phyloP scores from a whole-genome alignment of 805 yeast genomes.

The Groenewaldozyma tartarivorans region DNA sequence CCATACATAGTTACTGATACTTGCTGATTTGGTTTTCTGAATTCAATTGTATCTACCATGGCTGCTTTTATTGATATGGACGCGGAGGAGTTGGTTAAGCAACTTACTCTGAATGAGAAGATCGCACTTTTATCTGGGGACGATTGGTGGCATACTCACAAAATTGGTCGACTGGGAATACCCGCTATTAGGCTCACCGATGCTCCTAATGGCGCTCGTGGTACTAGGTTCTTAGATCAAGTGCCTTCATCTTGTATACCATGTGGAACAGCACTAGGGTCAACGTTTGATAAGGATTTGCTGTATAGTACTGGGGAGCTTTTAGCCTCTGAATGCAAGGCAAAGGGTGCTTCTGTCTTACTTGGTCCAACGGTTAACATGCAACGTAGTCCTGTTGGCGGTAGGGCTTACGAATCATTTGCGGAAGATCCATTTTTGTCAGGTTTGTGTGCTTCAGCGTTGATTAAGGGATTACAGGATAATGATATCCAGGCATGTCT shows the following conservation, averaged over 20 bases:
- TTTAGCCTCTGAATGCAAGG: slow-evolving; percentile 45
- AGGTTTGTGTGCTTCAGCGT: slow-evolving; percentile 38
- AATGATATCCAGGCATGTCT: slow-evolving; percentile 44
- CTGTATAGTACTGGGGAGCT: slow-evolving; percentile 39
- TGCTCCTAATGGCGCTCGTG: slow-evolving; percentile 59
- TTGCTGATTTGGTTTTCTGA: not conserved
- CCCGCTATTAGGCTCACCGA: slow-evolving; percentile 43
- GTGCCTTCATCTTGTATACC: slow-evolving; percentile 51
- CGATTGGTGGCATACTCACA: slow-evolving; percentile 43
- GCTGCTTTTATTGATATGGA: not conserved
- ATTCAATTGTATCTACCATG: not conserved
- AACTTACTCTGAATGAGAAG: slow-evolving; percentile 24
- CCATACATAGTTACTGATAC: not conserved
- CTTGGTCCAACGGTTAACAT: slow-evolving; percentile 45
- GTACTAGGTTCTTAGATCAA: slow-evolving; percentile 43
- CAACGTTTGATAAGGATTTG: slow-evolving; percentile 45
- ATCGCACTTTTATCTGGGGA: slow-evolving; percentile 26
- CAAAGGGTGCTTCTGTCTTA: slow-evolving; percentile 42
- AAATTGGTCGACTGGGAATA: slow-evolving; percentile 32
- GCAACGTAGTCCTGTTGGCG: slow-evolving; percentile 49
- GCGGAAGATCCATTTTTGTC: slow-evolving; percentile 49
- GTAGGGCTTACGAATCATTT: slow-evolving; percentile 53
- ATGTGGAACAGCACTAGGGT: slow-evolving; percentile 49
- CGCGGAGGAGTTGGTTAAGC: slow-evolving; percentile 7
- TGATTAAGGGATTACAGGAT: slow-evolving; percentile 46